Conservation (phyloP, 2,329 filamentous ascomycete genomes). For the Sporothrix brasiliensis region DNA sequence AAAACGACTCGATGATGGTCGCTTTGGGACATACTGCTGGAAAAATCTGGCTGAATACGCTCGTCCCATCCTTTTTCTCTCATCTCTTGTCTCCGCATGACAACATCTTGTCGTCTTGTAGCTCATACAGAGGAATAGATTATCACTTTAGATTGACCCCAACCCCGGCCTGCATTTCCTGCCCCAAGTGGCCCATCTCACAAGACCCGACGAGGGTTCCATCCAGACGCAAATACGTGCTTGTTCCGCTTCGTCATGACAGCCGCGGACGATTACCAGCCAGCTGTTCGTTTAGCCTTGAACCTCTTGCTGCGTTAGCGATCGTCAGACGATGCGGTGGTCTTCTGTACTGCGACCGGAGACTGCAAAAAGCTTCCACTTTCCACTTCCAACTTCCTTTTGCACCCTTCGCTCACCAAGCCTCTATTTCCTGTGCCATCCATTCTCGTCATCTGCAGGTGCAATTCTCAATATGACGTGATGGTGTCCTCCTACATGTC, state of each 20-base stretch:
- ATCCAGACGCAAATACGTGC: conserved; percentile 1
- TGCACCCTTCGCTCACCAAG: background rate
- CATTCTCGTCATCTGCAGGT: background rate
- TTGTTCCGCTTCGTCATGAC: background rate
- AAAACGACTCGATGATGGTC: too few relatives aligned
- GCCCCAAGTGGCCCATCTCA: conserved; percentile 10
- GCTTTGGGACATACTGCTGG: too few relatives aligned
- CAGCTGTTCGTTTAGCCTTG: background rate
- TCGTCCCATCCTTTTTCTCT: conserved; percentile 1
- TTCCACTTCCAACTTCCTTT: background rate
- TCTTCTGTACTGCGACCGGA: background rate
- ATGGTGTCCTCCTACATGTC: background rate
- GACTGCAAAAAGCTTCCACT: background rate
- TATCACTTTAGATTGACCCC: background rate
- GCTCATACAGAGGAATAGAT: background rate
- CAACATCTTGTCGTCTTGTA: too few relatives aligned
- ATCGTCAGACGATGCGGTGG: background rate
- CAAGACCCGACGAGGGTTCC: background rate
- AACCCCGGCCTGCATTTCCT: background rate
- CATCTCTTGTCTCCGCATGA: background rate
- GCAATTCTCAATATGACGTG: background rate
- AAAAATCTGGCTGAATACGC: too few relatives aligned
- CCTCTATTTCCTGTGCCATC: background rate
- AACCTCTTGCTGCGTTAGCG: background rate
- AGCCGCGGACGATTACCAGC: too few relatives aligned